phyloP scores from a whole-genome alignment of 352 stramenopile species.

The Phytophthora pistaciae region DNA sequence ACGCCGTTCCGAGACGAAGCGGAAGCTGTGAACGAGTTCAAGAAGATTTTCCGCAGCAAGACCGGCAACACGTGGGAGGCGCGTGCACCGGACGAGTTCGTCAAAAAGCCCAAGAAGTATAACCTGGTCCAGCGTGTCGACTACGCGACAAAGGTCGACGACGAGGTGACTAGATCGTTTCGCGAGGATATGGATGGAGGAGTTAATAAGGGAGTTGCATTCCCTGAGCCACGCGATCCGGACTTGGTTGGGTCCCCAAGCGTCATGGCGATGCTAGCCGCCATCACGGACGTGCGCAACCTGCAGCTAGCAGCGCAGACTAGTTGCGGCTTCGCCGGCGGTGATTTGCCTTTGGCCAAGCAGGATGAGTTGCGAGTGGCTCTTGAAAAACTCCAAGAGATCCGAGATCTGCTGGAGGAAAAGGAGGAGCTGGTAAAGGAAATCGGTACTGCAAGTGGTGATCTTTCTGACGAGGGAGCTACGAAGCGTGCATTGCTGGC shows the following conservation, averaged over 20 bases:
- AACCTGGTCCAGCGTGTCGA: conserved; percentile 76
- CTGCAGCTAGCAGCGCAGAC: conserved; percentile 69
- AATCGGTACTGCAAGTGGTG: conserved; percentile 52
- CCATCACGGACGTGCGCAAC: conserved; percentile 79
- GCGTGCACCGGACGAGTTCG: conserved; percentile 44
- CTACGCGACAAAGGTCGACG: conserved; percentile 61
- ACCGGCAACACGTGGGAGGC: conserved; percentile 76
- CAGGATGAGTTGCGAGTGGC: conserved; percentile 59
- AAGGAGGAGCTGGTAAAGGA: conserved; percentile 61
- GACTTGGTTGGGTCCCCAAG: conserved; percentile 36
- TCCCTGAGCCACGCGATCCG: conserved; percentile 45
- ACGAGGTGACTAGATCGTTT: conserved; percentile 67
- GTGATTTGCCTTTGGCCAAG: conserved; percentile 70
- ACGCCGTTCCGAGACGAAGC: conserved; percentile 65
- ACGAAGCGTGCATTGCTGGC: conserved; percentile 56
- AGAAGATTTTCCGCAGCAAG: conserved; percentile 86
- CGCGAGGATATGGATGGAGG: conserved; percentile 42
- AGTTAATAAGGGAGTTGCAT: conserved; percentile 17
- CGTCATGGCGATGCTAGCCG: conserved; percentile 62
- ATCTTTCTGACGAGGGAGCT: conserved; percentile 55
- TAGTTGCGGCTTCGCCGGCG: conserved; percentile 53
- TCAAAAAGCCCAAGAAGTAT: conserved; percentile 77
- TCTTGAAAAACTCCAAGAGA: conserved; percentile 55
- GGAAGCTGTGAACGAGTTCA: conserved; percentile 75
- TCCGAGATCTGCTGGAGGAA: conserved; percentile 58